Percentiles rank a stretch among this genome's conserved stretches.
phyloP scores from a whole-genome alignment of 106 monocot species.

The Allium fistulosum region DNA sequence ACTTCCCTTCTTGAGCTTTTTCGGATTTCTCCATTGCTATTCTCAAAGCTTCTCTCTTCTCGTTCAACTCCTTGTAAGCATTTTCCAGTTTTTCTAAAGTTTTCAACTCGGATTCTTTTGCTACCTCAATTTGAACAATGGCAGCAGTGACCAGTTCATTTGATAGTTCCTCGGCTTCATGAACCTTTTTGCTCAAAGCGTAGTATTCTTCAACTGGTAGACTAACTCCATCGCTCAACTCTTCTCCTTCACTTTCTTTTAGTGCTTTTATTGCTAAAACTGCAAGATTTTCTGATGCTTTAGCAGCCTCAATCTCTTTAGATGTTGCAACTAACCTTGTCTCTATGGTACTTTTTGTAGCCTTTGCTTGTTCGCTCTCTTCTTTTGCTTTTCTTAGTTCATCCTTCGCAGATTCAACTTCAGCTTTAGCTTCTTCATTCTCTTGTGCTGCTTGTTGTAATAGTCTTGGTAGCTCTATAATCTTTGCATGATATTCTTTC shows the following conservation, averaged over 20 bases:
- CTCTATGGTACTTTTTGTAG: constrained; percentile 1
- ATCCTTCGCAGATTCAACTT: constrained; percentile 3
- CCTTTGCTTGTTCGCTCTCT: constrained; percentile 7
- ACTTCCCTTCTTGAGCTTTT: constrained; percentile 18
- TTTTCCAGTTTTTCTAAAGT: constrained; percentile 15
- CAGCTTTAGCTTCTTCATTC: constrained; percentile 1
- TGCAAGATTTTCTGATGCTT: constrained; percentile 16
- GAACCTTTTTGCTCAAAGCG: constrained; percentile 18
- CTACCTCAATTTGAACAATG: constrained; percentile 9
- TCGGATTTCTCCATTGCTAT: constrained; percentile 7
- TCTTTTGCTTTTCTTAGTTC: constrained; percentile 12
- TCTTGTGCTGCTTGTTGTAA: constrained; percentile 9
- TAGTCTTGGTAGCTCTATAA: constrained; percentile 12
- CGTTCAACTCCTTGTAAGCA: constrained; percentile 8
- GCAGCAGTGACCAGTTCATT: constrained; percentile 15
- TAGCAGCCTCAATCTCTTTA: constrained; percentile 12
- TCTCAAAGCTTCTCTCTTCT: constrained; percentile 13
- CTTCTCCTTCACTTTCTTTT: constrained; percentile 12
- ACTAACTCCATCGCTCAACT: constrained; percentile 1
- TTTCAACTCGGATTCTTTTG: constrained; percentile 17
- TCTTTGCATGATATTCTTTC: constrained; percentile 6
- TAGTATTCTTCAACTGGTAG: constrained; percentile 16
- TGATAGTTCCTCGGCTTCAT: constrained; percentile 16
- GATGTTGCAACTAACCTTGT: constrained; percentile 7
- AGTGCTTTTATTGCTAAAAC: constrained; percentile 14